Conservation (phyloP, 345 rosid genomes). For the Salix viminalis region DNA sequence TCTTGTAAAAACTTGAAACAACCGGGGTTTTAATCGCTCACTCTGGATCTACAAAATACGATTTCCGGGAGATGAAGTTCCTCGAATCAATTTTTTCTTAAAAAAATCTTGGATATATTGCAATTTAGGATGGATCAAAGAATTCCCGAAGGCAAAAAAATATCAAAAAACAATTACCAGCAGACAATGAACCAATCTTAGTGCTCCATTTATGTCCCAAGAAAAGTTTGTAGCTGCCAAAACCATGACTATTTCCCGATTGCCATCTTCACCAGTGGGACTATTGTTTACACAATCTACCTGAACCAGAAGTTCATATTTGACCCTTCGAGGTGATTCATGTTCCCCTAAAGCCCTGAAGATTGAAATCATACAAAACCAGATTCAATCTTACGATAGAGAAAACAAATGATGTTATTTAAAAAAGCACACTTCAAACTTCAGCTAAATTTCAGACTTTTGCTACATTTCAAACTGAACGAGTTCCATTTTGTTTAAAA, state of each 20-base stretch:
- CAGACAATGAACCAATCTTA: constrained; percentile 49
- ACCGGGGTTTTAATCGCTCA: too few relatives aligned
- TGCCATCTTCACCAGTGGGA: constrained; percentile 88
- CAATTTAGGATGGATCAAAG: too few relatives aligned
- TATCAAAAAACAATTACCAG: not conserved
- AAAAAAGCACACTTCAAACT: too few relatives aligned
- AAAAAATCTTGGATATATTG: too few relatives aligned
- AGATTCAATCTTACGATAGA: not conserved
- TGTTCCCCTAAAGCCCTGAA: constrained; percentile 93
- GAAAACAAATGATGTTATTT: not conserved
- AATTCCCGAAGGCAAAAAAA: not conserved
- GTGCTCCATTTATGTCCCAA: constrained; percentile 99
- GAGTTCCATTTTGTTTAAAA: not conserved
- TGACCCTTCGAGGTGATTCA: constrained; percentile 97
- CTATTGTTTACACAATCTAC: constrained; percentile 92
- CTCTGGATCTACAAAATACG: accelerated
- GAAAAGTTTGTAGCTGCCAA: constrained; percentile 98
- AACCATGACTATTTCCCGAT: constrained; percentile 94
- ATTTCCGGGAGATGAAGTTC: too few relatives aligned
- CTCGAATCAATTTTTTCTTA: too few relatives aligned
- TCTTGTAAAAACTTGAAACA: too few relatives aligned
- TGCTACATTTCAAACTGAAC: not conserved
- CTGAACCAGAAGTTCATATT: constrained; percentile 98
- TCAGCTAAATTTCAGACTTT: not conserved
- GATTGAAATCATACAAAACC: not conserved